phyloP scores from a whole-genome alignment of 176 grass and related monocot genomes.

The Hordeum marinum region DNA sequence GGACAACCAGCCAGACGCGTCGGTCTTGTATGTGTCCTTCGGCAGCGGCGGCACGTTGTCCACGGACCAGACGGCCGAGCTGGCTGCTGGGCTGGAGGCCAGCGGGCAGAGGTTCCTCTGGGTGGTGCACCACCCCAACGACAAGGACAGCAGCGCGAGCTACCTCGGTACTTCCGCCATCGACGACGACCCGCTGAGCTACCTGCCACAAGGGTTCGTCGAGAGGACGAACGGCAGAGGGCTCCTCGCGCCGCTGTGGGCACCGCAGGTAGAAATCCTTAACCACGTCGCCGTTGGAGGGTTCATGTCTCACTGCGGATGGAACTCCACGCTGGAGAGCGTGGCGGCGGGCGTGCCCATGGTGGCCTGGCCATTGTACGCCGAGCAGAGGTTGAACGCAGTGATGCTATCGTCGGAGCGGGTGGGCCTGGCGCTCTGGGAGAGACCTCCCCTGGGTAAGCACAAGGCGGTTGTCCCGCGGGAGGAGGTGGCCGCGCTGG shows the following conservation, averaged over 20 bases:
- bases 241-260: constrained; percentile 34
- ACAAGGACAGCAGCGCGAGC: too few relatives aligned
- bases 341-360: constrained; percentile 40
- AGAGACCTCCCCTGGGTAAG: not conserved
- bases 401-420: constrained; percentile 31
- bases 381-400: constrained; percentile 58
- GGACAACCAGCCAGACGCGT: constrained; percentile 51
- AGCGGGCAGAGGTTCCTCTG: constrained; percentile 64
- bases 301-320: constrained; percentile 51
- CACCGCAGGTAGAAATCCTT: constrained; percentile 49
- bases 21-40: constrained; percentile 61
- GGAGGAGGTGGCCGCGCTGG: constrained; percentile 30
- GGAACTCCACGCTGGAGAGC: constrained; percentile 62
- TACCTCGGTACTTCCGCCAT: too few relatives aligned
- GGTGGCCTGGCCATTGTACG: constrained; percentile 46
- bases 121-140: not conserved
- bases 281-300: constrained; percentile 28
- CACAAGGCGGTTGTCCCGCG: constrained; percentile 3
- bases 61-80: constrained; percentile 33
- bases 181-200: not conserved
- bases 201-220: constrained; percentile 29
- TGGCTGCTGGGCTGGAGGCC: constrained; percentile 57
- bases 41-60: constrained; percentile 67
- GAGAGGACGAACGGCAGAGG: constrained; percentile 21
- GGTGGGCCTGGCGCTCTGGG: constrained; percentile 15